Evolutionary conservation across 306 rosid species (phyloP), one percentile per base, ranked within the genome.

Genomic region (Sphenostylis stenocarpa): DNA sequence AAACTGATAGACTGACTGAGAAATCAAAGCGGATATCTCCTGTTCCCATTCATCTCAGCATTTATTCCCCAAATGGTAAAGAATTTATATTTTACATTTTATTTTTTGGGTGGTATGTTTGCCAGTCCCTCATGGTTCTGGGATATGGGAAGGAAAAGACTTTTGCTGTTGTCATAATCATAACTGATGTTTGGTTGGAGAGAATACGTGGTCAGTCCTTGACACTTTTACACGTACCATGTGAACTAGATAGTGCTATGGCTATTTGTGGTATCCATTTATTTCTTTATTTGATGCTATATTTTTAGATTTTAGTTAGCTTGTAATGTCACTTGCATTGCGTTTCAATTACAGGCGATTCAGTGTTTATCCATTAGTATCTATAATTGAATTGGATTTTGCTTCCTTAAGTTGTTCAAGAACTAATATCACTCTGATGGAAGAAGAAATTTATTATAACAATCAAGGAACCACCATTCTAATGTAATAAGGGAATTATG

Each of bases 11-110:
- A 72, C 14, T 91, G 83, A 89, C 93, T 29, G 95, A 96, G 78
- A 86, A 75, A 78, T 77, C 91, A 77, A 93, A 91, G 41, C 90
- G 86, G 78, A 93, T 93, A 84, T 93, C 98, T 70, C 89, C 90
- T 44, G 86, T 89, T 85, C 93, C 98, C 34, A 93, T 93, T 82
- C 92, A 93, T 86, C 98, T 93, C 67, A 88, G 95, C 56, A 93
- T 93, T 63, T 83, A 82, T 87, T 93, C 98, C 64, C 89, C 91
- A 56, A 84, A 89, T 83, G 98, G 88, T 85, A 78, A 15, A 48
- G 41, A 65, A 19, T 13, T 63, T 70, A 61, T 28, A 47, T 24
- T 47, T 77, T 63, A 45, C 34, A 29, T 24, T 74, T 67, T 60
- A 47, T 77, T 56, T 41, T 38, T 38, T n/a, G 49, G 47, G 45